These are phyloP conservation scores for Triticum monococcum DNA, from an alignment of 176 grass and related monocot species.

Conservation along the genomic window DNA sequence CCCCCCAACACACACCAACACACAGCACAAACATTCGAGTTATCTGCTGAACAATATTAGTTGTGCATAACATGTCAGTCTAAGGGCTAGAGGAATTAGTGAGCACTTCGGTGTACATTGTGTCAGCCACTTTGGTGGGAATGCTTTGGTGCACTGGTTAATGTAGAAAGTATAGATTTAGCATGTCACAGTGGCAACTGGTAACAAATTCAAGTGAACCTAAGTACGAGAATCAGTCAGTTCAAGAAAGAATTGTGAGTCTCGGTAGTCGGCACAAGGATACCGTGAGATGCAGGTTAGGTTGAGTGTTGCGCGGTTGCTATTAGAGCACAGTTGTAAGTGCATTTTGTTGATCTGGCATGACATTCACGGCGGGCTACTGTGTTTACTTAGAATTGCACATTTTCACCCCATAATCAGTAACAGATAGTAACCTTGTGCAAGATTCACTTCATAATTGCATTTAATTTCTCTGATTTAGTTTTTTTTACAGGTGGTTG, in stretches of 20 bases:
- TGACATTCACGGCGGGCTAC: not conserved
- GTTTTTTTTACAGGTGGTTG: conserved; percentile 44
- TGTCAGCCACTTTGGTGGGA: not conserved
- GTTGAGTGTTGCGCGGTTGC: not conserved
- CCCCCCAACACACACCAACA: too few species aligned
- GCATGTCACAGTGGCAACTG: not conserved
- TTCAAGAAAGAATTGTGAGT: not conserved
- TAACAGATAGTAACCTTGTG: not conserved
- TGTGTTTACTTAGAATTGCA: not conserved
- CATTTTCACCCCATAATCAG: not conserved
- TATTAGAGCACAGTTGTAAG: not conserved
- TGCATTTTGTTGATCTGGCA: not conserved
- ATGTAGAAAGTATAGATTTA: conserved; percentile 6
- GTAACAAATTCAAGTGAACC: not conserved
- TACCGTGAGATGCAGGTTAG: not conserved
- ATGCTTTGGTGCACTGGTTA: not conserved
- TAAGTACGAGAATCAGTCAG: not conserved
- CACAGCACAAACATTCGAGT: not conserved
- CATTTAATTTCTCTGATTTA: conserved; percentile 6
- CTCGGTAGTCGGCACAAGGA: not conserved
- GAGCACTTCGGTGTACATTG: not conserved
- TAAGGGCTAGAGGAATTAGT: not conserved
- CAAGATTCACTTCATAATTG: not conserved
- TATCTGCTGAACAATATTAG: not conserved
- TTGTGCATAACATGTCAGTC: not conserved